Base-by-base conservation (phyloP, 2,329 filamentous ascomycete species). In the Trichoderma cornu-damae region DNA sequence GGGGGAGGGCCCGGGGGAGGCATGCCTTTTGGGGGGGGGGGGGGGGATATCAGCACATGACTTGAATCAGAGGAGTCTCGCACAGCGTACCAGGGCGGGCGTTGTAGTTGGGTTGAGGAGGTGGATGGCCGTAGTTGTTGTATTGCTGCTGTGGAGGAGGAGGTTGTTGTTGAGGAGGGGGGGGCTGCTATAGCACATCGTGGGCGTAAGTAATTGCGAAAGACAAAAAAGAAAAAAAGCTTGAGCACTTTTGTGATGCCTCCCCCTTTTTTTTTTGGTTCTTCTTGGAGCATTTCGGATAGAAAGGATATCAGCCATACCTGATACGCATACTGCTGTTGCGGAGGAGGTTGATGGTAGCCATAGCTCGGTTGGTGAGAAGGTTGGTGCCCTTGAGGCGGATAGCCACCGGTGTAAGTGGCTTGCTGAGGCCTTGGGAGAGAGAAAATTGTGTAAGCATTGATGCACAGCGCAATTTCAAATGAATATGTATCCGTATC, bases 351-450 rank as follows among this genome's bases (percentile, higher is more conserved):
- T 61, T 72, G 68, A 63, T 75, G 67, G 56, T 77, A 76, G 63
- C 73, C 75, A 63, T 76, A 78, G 52, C 75, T 75, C 9, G 72
- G 71, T 64, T 82, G 80, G 44, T 75, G 77, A 42, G 77, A 77
- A 34, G 78, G 77, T 26, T 78, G 79, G 50, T 69, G 70, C 26
- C 69, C 69, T 57, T 72, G 75, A 47, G 77, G 74, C 55, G 76
- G 75, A 66, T 81, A 80, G 58, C 72, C 73, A 65, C 72, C 16
- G 30, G 11, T 73, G 62, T 82, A 84, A 54, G 67, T 69, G 47
- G 74, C 76, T 58, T 76, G 75, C 20, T 72, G 73, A 56, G 65
- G 53, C 30, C 58, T 59, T n/a, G 32, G 24, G 22, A 43, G 44
- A 22, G 30, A 9, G 18, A 30, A n/a, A 34, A 28, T 14, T 11